Evolutionary conservation across 208 protist genomes (phyloP).

Genomic region (Acanthamoeba lenticulata): DNA sequence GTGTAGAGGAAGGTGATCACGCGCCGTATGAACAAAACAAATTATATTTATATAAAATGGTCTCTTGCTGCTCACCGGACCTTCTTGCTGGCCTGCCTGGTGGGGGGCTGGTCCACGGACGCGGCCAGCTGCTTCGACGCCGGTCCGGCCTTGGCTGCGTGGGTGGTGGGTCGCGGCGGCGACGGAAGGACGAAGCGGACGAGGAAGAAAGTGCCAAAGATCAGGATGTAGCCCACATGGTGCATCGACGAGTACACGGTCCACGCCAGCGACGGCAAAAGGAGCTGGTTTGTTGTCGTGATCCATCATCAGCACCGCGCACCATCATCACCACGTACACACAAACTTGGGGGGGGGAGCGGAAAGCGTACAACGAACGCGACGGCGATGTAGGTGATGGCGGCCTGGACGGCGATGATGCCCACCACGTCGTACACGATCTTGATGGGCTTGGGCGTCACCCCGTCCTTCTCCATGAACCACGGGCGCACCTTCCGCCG

Average conservation of each 20-base stretch:
- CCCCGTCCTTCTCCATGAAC: neutral
- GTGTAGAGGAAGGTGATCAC: no score
- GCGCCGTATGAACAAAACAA: no score
- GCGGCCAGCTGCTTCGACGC: neutral
- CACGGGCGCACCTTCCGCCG: constrained; percentile 4
- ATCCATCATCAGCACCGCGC: neutral
- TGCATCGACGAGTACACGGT: neutral
- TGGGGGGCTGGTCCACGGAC: neutral
- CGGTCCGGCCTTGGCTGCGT: neutral
- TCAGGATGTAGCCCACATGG: neutral
- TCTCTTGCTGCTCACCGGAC: no score
- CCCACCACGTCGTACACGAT: constrained; percentile 19
- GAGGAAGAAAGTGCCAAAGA: neutral
- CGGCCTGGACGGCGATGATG: neutral
- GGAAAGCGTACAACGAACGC: neutral
- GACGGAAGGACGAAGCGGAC: neutral
- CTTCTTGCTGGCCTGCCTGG: no score
- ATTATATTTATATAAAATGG: no score
- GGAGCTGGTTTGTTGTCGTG: neutral
- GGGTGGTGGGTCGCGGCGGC: neutral
- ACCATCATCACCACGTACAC: neutral
- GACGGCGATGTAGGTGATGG: neutral
- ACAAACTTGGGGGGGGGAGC: neutral
- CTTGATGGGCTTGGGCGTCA: neutral
- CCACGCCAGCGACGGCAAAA: neutral